Base-by-base conservation (phyloP, 1,284 basidiomycete species). In the Cryptococcus amylolentus region DNA sequence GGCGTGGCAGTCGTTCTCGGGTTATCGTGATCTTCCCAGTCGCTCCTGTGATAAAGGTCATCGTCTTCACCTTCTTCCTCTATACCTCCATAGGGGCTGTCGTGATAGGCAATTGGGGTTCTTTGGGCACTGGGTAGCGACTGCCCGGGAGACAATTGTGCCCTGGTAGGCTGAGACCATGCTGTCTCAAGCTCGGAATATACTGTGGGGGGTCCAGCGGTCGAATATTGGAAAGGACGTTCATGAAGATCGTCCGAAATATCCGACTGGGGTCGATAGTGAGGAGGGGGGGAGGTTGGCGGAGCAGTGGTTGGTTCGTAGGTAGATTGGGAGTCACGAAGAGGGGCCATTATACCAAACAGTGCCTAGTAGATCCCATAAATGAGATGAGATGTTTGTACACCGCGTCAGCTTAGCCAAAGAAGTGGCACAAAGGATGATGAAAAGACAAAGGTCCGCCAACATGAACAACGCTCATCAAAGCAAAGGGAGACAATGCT, bases 181-280 rank as follows among this genome's bases (percentile, higher is more conserved):
- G 54, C 20, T 8, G 43, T 55, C 7, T 55, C 47, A 10, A 56
- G 47, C 35, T 53, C 44, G 4, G 64, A 65, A 50, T 59, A 69
- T 13, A 56, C 49, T 1, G 67, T 66, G 5, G 69, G 67, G 12
- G 65, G 64, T 39, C 65, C 48, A 12, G 67, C 64, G 5, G 57
- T 64, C 16, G 67, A 67, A 51, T 68, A 70, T 14, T 58, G 62
- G 57, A 70, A 70, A 23, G 63, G 55, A 2, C 61, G 53, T 12
- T 65, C 64, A 12, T 56, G 51, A n/a, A 58, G 37, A 27, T 44
- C 16, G 16, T 42, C 41, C n/a, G 41, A 42, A 14, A 27, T 26
- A 18, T 42, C 12, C 3, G 46, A 27, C 4, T 12, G 27, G 20
- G 18, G 6, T 55, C 40, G 18, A 20, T 10, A 26, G 46, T 28